Evolutionary conservation across 2,329 filamentous ascomycete genomes (phyloP).

Genomic region (Aspergillus alliaceus): DNA sequence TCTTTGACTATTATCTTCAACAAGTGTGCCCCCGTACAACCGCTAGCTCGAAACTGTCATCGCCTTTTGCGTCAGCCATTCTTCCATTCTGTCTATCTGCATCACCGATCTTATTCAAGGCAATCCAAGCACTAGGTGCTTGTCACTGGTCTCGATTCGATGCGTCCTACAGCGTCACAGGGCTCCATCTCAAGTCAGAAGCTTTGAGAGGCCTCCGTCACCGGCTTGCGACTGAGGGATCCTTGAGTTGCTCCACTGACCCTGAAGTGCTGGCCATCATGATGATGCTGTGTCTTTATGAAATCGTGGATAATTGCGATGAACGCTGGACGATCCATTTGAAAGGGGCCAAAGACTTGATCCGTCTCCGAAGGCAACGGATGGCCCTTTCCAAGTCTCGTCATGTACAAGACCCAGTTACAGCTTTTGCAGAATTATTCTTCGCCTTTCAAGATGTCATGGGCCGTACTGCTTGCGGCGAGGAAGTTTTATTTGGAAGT

Average conservation of each 20-base stretch:
- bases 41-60: conserved; percentile 33
- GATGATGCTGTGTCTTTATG: conserved; percentile 49
- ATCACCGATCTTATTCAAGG: conserved; percentile 38
- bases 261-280: conserved; percentile 44
- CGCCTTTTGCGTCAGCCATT: conserved; percentile 42
- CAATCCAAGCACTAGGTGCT: conserved; percentile 41
- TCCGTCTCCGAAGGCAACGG: conserved; percentile 39
- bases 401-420: conserved; percentile 24
- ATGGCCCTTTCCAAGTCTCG: conserved; percentile 10
- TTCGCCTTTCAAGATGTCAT: conserved; percentile 56
- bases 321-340: conserved; percentile 51
- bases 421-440: conserved; percentile 46
- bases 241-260: conserved; percentile 26
- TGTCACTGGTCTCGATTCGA: conserved; percentile 38
- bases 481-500: conserved; percentile 47
- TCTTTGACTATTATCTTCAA: conserved; percentile 44
- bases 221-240: conserved; percentile 30
- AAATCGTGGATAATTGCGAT: conserved; percentile 47
- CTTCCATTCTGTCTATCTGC: conserved; percentile 41
- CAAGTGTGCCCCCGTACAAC: conserved; percentile 43
- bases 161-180: conserved; percentile 29
- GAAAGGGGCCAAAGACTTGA: conserved; percentile 49
- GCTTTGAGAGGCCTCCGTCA: conserved; percentile 38
- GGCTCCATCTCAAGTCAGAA: conserved; percentile 39
- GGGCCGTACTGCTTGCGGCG: conserved; percentile 52